A percentile compares a stretch with the other conserved stretches of the same genome.
These are phyloP conservation scores for Abrus precatorius DNA, from an alignment of 306 rosid genomes.

Conservation along the genomic window DNA sequence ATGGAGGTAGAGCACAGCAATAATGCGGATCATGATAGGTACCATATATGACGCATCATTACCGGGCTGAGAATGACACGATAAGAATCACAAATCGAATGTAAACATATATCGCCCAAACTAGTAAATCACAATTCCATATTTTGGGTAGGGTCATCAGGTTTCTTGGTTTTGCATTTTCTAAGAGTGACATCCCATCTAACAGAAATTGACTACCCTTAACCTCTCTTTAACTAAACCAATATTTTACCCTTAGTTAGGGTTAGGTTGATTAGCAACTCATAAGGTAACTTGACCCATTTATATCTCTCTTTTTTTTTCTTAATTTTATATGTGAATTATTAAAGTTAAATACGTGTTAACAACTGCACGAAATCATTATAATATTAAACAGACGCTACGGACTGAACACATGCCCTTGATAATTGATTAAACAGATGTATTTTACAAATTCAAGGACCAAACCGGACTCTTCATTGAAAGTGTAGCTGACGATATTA, in stretches of 20 bases:
- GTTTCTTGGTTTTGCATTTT: too few species aligned
- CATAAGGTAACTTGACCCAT: neutral
- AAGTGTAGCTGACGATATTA: neutral
- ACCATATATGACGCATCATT: too few species aligned
- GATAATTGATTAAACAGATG: neutral
- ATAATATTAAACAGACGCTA: neutral
- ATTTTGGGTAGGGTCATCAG: too few species aligned
- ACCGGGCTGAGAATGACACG: too few species aligned
- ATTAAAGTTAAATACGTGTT: too few species aligned
- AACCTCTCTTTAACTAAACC: neutral
- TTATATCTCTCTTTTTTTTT: too few species aligned
- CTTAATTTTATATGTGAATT: neutral
- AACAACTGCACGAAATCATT: neutral
- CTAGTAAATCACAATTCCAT: too few species aligned
- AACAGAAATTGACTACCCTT: neutral
- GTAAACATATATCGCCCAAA: too few species aligned
- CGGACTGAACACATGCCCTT: neutral
- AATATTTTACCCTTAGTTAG: neutral
- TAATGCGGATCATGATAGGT: too few species aligned
- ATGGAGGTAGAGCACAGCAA: too few species aligned
- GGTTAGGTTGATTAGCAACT: neutral
- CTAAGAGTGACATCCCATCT: too few species aligned
- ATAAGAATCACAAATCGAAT: too few species aligned
- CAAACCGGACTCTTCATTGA: neutral
- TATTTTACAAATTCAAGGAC: conserved; percentile 6